These are phyloP conservation scores for Dictyostelium purpureum DNA, from an alignment of 78 protist species.

Conservation along the genomic window DNA sequence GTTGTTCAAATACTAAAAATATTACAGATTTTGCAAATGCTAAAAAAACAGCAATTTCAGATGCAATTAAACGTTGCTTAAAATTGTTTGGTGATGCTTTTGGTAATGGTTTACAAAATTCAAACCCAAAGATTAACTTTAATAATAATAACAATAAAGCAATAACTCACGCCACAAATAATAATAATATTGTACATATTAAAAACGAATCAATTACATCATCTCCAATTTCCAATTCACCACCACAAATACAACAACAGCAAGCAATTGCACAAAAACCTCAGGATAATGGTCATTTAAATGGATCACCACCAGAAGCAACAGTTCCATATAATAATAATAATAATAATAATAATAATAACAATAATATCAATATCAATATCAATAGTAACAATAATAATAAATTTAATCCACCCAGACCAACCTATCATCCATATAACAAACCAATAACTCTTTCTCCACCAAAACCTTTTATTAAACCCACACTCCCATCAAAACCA, in stretches of 20 bases:
- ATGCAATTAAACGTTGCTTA: not conserved
- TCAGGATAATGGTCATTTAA: not conserved
- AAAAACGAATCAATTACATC: not conserved
- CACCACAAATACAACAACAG: not conserved
- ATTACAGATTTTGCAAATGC: not conserved
- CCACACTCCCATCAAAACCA: too few species aligned
- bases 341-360: not conserved
- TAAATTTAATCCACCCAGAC: too few species aligned
- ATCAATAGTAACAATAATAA: not conserved
- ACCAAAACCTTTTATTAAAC: too few species aligned
- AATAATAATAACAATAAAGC: not conserved
- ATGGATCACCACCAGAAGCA: not conserved
- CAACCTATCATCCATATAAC: too few species aligned
- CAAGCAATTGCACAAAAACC: not conserved
- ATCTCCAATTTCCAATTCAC: too few species aligned
- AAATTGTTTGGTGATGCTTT: slow-evolving; percentile 2
- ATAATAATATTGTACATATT: not conserved
- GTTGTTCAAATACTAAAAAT: not conserved
- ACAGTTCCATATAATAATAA: not conserved
- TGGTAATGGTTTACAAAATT: not conserved
- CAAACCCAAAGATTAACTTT: not conserved
- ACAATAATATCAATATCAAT: not conserved
- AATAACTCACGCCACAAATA: too few species aligned
- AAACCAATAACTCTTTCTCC: too few species aligned
- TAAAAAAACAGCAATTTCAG: slow-evolving; percentile 1